These are phyloP conservation scores for Spathaspora girioi DNA, from an alignment of 805 yeast species.

Conservation along the genomic window DNA sequence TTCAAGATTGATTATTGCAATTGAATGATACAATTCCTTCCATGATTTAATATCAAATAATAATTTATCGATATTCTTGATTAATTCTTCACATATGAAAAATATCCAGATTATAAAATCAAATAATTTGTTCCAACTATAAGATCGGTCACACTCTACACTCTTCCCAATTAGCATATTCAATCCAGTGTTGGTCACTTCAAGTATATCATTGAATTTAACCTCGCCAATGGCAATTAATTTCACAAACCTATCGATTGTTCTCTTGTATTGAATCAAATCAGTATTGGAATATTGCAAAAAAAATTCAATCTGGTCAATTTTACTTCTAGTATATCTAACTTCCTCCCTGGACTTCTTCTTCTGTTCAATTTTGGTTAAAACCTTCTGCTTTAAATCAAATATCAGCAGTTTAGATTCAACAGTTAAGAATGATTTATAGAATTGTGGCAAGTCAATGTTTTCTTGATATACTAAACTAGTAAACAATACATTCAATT, in stretches of 20 bases:
- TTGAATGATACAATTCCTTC: slow-evolving; percentile 25
- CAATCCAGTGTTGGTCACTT: slow-evolving; percentile 15
- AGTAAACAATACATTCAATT: slow-evolving; percentile 47
- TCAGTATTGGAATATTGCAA: slow-evolving; percentile 45
- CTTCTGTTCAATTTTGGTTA: slow-evolving; percentile 11
- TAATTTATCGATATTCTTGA: slow-evolving; percentile 19
- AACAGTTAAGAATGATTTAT: slow-evolving; percentile 1
- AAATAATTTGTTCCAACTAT: slow-evolving; percentile 1
- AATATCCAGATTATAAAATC: slow-evolving; percentile 7
- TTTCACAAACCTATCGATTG: slow-evolving; percentile 34
- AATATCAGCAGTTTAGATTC: slow-evolving; percentile 23
- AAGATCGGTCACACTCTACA: background rate
- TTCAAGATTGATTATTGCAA: slow-evolving; percentile 25
- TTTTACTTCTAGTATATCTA: slow-evolving; percentile 16
- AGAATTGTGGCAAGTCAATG: background rate
- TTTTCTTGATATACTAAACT: slow-evolving; percentile 27
- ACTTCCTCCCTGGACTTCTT: slow-evolving; percentile 19
- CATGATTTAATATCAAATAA: slow-evolving; percentile 24
- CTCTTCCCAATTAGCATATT: background rate
- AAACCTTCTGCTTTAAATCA: slow-evolving; percentile 26
- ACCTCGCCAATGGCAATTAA: slow-evolving; percentile 27
- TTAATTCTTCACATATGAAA: slow-evolving; percentile 13
- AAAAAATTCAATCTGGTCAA: slow-evolving; percentile 45
- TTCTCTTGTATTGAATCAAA: slow-evolving; percentile 24
- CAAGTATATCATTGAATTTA: slow-evolving; percentile 30